Base-by-base conservation (phyloP, 306 rosid species). In the Glycine latifolia region DNA sequence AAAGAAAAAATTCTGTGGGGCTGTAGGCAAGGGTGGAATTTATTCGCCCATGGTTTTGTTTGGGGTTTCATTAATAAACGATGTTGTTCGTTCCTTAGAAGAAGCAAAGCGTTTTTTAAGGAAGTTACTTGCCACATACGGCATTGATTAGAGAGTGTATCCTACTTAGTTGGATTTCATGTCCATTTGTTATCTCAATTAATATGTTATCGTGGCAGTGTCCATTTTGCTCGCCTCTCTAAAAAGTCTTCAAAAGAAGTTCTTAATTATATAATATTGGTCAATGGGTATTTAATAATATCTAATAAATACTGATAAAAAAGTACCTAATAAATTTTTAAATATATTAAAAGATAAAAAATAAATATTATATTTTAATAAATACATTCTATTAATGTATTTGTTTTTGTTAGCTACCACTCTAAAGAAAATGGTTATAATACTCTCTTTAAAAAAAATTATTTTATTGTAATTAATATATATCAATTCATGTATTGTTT, bases 131-230 rank as follows among this genome's bases (percentile, higher is more conserved):
- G 4, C 2, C 41, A 44, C 10, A 10, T 2, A 16, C 2, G n/a
- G 4, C 73, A 68, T 16, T 68, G 4, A 41, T 68, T 16, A 26
- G 31, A 61, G 0, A 16, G 31, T 10, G 2, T 67, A 68, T 68
- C 73, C 39, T 68, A 39, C 73, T 68, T 67, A 67, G 73, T 46
- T 68, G 73, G 73, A 68, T 17, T 16, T 46, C 5, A 4, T 16
- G 39, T 41, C 31, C 53, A 0, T 16, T 17, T 46, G 10, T 8
- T 9, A 16, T 33, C 52, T 67, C 4, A 31, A 12, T 63, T 11
- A 63, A 31, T 31, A 11, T 7, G 10, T 37, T n/a, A 65, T 12
- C 47, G 2, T 35, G 26, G 2, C 10, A 3, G 9, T 1, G 47
- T 37, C 6, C 15, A 65, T 8, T 37, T 65, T 37, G 10, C 6